These are phyloP conservation scores for Wallacemonas collosoma DNA, from an alignment of 208 protist species.

Conservation along the genomic window DNA sequence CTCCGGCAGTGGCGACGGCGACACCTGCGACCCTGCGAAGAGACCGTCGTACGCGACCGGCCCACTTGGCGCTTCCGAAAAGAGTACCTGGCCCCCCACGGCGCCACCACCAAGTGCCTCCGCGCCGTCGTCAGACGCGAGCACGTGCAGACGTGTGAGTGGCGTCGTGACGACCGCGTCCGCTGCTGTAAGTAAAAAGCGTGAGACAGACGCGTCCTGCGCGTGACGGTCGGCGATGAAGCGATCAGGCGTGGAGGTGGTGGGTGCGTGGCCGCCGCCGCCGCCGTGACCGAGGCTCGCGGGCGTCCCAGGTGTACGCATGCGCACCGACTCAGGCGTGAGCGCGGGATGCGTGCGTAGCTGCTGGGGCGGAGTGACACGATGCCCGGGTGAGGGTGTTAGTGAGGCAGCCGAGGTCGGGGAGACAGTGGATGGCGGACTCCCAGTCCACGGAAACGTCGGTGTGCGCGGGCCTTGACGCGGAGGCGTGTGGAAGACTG, in stretches of 20 bases:
- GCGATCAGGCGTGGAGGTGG: constrained; percentile 42
- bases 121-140: neutral
- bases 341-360: neutral
- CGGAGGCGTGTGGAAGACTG: constrained; percentile 24
- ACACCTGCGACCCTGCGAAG: too few relatives aligned
- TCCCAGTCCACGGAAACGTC: constrained; percentile 1
- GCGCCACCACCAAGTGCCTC: constrained; percentile 11
- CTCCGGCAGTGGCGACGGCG: neutral
- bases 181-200: constrained; percentile 81
- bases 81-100: neutral
- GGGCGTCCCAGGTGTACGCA: constrained; percentile 10
- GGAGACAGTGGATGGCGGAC: neutral
- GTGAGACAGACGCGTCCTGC: constrained; percentile 62
- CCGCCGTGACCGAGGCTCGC: neutral
- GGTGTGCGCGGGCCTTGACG: constrained; percentile 4
- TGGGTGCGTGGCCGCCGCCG: neutral
- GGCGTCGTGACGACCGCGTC: constrained; percentile 46
- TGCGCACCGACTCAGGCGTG: neutral
- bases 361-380: neutral
- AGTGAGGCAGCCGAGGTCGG: neutral
- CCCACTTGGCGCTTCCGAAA: too few relatives aligned
- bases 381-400: neutral
- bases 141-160: neutral
- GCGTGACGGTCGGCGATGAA: constrained; percentile 67
- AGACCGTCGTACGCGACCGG: too few relatives aligned